Base-by-base conservation (phyloP, 2,329 filamentous ascomycete species). In the Aspergillus sp. region DNA sequence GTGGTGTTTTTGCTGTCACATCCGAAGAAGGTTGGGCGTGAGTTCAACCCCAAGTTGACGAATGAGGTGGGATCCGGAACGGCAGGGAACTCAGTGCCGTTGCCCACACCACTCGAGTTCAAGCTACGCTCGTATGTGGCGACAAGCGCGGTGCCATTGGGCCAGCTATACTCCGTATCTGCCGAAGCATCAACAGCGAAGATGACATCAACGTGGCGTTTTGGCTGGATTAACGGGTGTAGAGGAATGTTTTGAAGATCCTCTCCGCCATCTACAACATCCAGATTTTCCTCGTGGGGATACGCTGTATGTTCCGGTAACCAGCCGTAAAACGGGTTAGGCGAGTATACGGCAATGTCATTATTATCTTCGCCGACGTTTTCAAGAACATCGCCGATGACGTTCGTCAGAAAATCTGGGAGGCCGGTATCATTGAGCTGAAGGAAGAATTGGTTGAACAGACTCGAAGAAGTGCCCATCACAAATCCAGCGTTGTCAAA, bases 401-500 rank as follows among this genome's bases (percentile, higher is more conserved):
- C 80, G 5, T 77, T 66, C 51, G 81, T 78, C 39, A 91, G 73
- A 33, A 82, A 73, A 5, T 68, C 70, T 2, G 80, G 80, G 7
- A 85, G 67, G 34, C 81, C 73, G 0, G 77, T 70, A 2, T 80
- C 73, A 62, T 90, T 83, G 55, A 93, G 78, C 11, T 85, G 75
- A 3, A 92, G 79, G 17, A 96, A 75, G 66, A 90, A 83, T 66
- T 86, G 80, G 76, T 96, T 96, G 82, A 96, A 96, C 2, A 96
- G 81, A 0, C 89, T 89, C 1, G 88, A 91, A 20, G 88, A 91
- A 0, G 92, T 96, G 51, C 92, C 92, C 85, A 96, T 91, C 24
- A 96, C 79, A 69, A 85, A 96, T 6, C 90, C 90, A 22, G 84
- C 83, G 66, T 92, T 92, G 74, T 96, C 93, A 62, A 92, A 92